Base-by-base conservation (phyloP, 2,329 filamentous ascomycete species). In the Phaeosphaeriaceae sp. region DNA sequence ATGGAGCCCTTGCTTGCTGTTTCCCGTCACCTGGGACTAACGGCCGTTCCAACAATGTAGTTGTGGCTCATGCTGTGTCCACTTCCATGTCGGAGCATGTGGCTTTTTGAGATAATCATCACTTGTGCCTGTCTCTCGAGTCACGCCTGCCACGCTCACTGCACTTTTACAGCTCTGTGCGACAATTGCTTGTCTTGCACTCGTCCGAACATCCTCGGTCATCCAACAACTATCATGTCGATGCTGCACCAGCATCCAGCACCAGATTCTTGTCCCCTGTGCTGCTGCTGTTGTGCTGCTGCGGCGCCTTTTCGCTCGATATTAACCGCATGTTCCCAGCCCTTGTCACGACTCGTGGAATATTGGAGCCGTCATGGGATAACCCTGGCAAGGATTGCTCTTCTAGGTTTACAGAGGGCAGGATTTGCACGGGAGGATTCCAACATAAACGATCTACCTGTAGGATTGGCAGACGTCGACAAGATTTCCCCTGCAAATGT, bases 1-100 rank as follows among this genome's bases (percentile, higher is more conserved):
- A 52, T 52, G 23, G 40, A 50, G 53, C 55, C 60, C 56, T 61
- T 60, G 66, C 58, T 16, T 60, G 61, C 58, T 56, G 49, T 56
- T 58, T 66, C 68, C 68, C 66, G 60, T 48, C 42, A 49, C 35
- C 61, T 67, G 67, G 70, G 58, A 69, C 64, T 59, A 73, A 72
- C 70, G 68, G 67, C 58, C 54, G 57, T 71, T 64, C 68, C 70
- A 71, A 47, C 68, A 61, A 65, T 61, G 40, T 46, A 63, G 49
- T 7, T 61, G 63, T 71, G 70, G 68, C 68, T 70, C 61, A 61
- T 65, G 63, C 50, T 36, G 66, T 71, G 61, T 39, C 55, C 61
- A 53, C 41, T 50, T 45, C 42, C 42, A 54, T 64, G 56, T 61
- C 59, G n/a, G n/a, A n/a, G n/a, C n/a, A n/a, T n/a, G n/a, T 59